Base-by-base conservation (phyloP, 805 yeast genomes). In the Teunomyces tritomae region DNA sequence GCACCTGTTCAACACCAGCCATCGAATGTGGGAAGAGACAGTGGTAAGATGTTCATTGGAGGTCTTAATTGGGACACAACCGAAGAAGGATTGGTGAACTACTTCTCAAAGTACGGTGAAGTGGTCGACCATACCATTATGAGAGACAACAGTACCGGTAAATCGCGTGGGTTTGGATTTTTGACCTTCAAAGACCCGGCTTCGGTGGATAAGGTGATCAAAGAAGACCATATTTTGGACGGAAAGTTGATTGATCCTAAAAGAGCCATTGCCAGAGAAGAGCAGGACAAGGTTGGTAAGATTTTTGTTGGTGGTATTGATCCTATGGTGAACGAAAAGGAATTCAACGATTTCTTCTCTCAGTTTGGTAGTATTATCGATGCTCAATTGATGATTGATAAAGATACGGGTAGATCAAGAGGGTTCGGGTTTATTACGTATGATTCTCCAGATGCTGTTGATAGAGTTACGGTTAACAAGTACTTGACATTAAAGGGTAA, bases 51-150 rank as follows among this genome's bases (percentile, higher is more conserved):
- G 96, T 90, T 90, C 61, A 82, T 89, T 66, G 99, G 99, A 53
- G 99, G 99, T 44, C 81, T 92, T 58, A 94, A 92, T 62, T 92
- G 98, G 98, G 97, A 92, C 63, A 92, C 99, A 11, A 84, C 91
- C 10, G 98, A 92, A 62, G 96, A 90, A 53, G 82, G 86, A 29
- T 72, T 92, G 68, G 83, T 78, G 56, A 84, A 82, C 47, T 92
- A 92, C 65, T 92, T 92, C 64, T 73, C 85, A 42, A 85, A 91
- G 65, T 92, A 80, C 64, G 99, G 99, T 57, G 92, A 86, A 54
- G 91, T 92, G 46, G 64, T 82, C 36, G 97, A 91, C 55, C 81
- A 87, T 59, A 88, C 92, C 34, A 92, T 92, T 52, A 92, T 94
- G 98, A 85, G 94, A 59, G 98, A 92, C 64, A 77, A 80, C 36